Base-by-base conservation (phyloP, 805 yeast genomes). In the Saccharomycopsis sp. region DNA sequence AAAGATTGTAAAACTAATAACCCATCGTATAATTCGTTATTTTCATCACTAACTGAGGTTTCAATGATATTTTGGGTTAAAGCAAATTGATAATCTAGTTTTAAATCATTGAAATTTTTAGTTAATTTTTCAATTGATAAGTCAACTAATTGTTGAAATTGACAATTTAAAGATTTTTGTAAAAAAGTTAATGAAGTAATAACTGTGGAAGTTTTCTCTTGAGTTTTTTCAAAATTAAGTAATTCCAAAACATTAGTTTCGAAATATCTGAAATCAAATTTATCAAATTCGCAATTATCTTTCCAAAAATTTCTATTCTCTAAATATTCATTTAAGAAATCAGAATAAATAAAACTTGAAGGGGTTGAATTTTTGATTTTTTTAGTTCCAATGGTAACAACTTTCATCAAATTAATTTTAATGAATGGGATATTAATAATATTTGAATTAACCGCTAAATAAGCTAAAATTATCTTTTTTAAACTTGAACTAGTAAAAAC, bases 401-500 rank as follows among this genome's bases (percentile, higher is more conserved):
- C 49, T n/a, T 58, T 52, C 44, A 79, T 54, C 3, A 79, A 60
- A 21, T 64, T 60, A 32, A 63, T 57, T 52, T 86, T 82, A 18
- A 84, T 64, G 17, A 60, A 67, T 18, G 82, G 79, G 19, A 76
- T 48, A 6, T 72, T 59, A 19, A 69, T 61, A 6, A 61, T 49
- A 29, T 63, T 55, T 52, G 84, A 81, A 57, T 86, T 92, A 41
- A 79, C 75, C 15, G 80, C 73, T 51, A 85, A 66, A 49, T 78
- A 82, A 0, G 87, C 71, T 40, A 78, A 57, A 34, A 71, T 64
- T 4, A 79, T 60, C 42, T 72, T 69, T 13, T 79, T 79, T 32
- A 70, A 75, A 50, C 69, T 72, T 53, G 78, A 77, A 12, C 31
- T 64, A 32, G 66, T 62, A 3, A 70, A 51, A 21, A 63, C 37